A percentile compares a stretch with the other conserved stretches of the same genome.
phyloP scores from a whole-genome alignment of 1,139 yeast genomes.

The Zygosaccharomyces sapae region DNA sequence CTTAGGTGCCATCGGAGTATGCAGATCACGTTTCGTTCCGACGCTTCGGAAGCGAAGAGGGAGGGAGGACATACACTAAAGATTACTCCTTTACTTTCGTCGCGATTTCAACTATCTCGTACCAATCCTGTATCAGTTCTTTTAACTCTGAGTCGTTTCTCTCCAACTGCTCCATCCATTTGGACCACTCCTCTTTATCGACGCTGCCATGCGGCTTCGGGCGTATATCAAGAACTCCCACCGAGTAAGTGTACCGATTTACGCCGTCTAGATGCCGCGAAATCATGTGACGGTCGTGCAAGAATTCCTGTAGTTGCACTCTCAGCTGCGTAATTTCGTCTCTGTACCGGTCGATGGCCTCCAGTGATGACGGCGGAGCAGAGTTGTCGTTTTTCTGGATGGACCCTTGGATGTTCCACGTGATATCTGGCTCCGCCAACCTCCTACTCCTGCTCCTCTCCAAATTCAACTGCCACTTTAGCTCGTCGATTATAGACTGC shows the following conservation, averaged over 20 bases:
- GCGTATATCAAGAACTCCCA: constrained; percentile 12
- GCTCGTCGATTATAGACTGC: constrained; percentile 16
- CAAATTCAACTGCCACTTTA: constrained; percentile 8
- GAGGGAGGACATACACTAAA: no score
- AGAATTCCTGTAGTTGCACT: background rate
- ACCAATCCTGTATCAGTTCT: constrained; percentile 24
- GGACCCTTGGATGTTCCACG: constrained; percentile 16
- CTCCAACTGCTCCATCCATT: constrained; percentile 3
- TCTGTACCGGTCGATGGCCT: background rate
- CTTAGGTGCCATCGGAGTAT: no score
- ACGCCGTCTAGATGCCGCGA: constrained; percentile 12
- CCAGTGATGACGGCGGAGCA: background rate
- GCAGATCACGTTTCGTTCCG: no score
- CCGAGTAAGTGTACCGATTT: constrained; percentile 21
- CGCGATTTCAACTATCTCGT: constrained; percentile 16
- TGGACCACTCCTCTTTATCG: background rate
- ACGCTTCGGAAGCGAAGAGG: no score
- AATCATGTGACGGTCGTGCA: constrained; percentile 6
- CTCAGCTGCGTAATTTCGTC: constrained; percentile 10
- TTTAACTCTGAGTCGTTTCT: constrained; percentile 8
- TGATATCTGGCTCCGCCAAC: constrained; percentile 13
- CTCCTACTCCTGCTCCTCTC: constrained; percentile 11
- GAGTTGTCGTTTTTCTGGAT: constrained; percentile 1
- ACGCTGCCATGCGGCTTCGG: constrained; percentile 3
- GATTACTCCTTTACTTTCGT: background rate